Conservation (phyloP, 139 green algal genomes). For the Coelastrella sp. region DNA sequence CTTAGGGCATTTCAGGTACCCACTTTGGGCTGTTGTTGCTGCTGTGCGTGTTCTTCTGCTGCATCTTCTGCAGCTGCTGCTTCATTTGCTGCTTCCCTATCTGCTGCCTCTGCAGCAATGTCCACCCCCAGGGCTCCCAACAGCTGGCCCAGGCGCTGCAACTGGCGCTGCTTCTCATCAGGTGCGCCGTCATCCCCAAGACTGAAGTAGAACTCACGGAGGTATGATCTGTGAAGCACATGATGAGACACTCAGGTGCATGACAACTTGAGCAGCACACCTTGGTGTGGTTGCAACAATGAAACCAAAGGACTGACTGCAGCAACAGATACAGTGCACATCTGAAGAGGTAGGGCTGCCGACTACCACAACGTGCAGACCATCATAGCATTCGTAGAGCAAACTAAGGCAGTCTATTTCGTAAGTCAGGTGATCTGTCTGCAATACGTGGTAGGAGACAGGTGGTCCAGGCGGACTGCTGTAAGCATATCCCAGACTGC, state of each 20-base stretch:
- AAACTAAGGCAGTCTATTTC: too few relatives aligned
- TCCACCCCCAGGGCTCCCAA: slow-evolving; percentile 40
- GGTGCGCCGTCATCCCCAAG: slow-evolving; percentile 13
- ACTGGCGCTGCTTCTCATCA: slow-evolving; percentile 42
- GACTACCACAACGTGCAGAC: too few relatives aligned
- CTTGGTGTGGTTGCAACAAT: background rate
- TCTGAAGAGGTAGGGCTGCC: too few relatives aligned
- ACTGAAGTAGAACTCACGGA: slow-evolving; percentile 37
- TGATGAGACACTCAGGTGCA: too few relatives aligned
- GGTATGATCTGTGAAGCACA: background rate
- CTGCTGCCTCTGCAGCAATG: slow-evolving; percentile 27
- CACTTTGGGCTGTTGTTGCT: background rate
- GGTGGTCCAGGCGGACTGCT: background rate
- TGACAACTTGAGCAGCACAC: too few relatives aligned
- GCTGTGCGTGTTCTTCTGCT: background rate
- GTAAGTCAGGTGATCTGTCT: too few relatives aligned
- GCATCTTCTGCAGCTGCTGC: slow-evolving; percentile 25
- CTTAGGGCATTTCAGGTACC: too few relatives aligned
- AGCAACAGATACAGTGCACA: too few relatives aligned
- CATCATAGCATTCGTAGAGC: too few relatives aligned
- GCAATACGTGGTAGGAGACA: background rate
- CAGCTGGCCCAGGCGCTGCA: slow-evolving; percentile 30
- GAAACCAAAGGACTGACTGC: too few relatives aligned
- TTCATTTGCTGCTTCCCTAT: background rate
- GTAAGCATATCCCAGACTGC: too few relatives aligned